Percentiles rank a stretch among this genome's conserved stretches.
phyloP scores from a whole-genome alignment of 169 alveolate species.

The Cryptosporidium tyzzeri region DNA sequence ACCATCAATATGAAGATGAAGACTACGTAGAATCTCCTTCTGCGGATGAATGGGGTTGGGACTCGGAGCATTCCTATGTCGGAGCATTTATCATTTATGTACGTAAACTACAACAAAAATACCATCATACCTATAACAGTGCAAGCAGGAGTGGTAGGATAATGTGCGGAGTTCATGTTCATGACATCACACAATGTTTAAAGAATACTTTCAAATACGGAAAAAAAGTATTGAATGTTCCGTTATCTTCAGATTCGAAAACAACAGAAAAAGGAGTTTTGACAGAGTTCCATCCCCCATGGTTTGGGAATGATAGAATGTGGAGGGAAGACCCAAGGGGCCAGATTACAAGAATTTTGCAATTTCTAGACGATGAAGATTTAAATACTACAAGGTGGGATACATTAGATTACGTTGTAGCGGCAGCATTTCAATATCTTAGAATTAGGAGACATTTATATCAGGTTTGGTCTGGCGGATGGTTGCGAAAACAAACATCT shows the following conservation, averaged over 20 bases:
- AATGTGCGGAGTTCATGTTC: conserved; percentile 48
- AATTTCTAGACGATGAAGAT: conserved; percentile 66
- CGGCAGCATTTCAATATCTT: conserved; percentile 67
- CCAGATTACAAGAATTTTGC: conserved; percentile 58
- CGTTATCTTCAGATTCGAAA: background rate
- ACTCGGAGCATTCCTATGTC: conserved; percentile 56
- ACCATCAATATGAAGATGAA: conserved; percentile 18
- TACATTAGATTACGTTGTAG: conserved; percentile 52
- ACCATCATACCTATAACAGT: conserved; percentile 21
- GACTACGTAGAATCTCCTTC: conserved; percentile 34
- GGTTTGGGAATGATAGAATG: conserved; percentile 39
- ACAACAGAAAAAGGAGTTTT: background rate
- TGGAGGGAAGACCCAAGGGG: conserved; percentile 59
- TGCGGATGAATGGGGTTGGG: conserved; percentile 68
- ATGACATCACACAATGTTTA: conserved; percentile 43
- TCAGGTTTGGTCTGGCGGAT: conserved; percentile 69
- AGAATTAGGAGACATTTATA: conserved; percentile 51
- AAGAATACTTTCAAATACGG: conserved; percentile 45
- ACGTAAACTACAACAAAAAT: conserved; percentile 49
- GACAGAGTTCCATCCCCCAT: conserved; percentile 38
- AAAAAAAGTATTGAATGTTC: conserved; percentile 18
- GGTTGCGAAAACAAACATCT: conserved; percentile 59
- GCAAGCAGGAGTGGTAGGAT: conserved; percentile 59
- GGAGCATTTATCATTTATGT: conserved; percentile 69
- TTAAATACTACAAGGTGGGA: conserved; percentile 68